phyloP scores from a whole-genome alignment of 129 eudicot species.

The carrot (Daucus carota) region DH1_v3.0 NC_030388.2:9736501-9737000 shows the following conservation, averaged over 20 bases:
- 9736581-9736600: neutral
- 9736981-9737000: constrained; percentile 67
- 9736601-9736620: neutral
- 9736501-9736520: constrained; percentile 22
- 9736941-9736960: constrained; percentile 49
- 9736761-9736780: constrained; percentile 71
- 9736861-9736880: constrained; percentile 83
- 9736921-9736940: constrained; percentile 72
- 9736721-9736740: constrained; percentile 80
- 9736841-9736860: constrained; percentile 70
- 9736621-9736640: constrained; percentile 27
- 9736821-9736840: constrained; percentile 69
- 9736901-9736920: constrained; percentile 52
- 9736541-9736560: neutral
- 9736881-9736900: constrained; percentile 71
- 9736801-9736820: constrained; percentile 86
- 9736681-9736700: constrained; percentile 40
- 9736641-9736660: constrained; percentile 15
- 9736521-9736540: constrained; percentile 17
- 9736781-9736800: constrained; percentile 81
- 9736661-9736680: constrained; percentile 63
- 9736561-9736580: neutral
- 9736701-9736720: constrained; percentile 56
- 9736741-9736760: constrained; percentile 83
- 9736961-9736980: constrained; percentile 51